phyloP scores from a whole-genome alignment of 2,329 filamentous ascomycete genomes.

The Hymenoscyphus occultus region DNA sequence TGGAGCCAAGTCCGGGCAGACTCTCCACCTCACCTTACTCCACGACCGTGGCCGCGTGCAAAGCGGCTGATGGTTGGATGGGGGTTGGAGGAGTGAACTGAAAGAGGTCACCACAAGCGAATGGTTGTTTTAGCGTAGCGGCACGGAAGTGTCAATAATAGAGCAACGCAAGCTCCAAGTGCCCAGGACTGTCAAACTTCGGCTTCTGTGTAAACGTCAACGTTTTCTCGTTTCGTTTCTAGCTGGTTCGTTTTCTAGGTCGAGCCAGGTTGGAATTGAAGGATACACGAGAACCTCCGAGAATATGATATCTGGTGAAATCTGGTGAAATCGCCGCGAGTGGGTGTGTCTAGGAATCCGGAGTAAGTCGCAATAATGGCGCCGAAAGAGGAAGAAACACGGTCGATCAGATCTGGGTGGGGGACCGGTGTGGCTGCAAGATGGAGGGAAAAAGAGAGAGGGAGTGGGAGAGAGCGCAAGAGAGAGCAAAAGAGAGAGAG shows the following conservation, averaged over 20 bases:
- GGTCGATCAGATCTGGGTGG: constrained; percentile 11
- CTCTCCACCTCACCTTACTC: constrained; percentile 15
- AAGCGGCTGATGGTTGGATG: constrained; percentile 29
- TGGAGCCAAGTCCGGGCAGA: constrained; percentile 4
- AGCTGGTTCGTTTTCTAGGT: background rate
- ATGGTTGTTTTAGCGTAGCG: constrained; percentile 11
- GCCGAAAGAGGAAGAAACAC: constrained; percentile 3
- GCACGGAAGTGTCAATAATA: constrained; percentile 4
- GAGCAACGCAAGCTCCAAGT: background rate
- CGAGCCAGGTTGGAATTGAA: background rate
- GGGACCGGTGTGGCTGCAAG: constrained; percentile 4
- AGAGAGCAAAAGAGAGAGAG: background rate
- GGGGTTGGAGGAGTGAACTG: constrained; percentile 17
- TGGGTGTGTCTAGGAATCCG: background rate
- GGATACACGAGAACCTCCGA: background rate
- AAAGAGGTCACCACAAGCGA: constrained; percentile 29
- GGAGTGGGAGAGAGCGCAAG: background rate
- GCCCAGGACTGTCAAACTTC: background rate
- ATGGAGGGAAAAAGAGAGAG: background rate
- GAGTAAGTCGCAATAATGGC: background rate
- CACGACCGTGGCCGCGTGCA: constrained; percentile 20
- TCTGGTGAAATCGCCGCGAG: background rate
- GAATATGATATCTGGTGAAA: background rate
- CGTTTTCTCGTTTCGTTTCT: background rate
- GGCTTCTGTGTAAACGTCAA: constrained; percentile 1